Evolutionary conservation across 495 filamentous ascomycete genomes (phyloP).

Genomic region (Articulospora tetracladia): DNA sequence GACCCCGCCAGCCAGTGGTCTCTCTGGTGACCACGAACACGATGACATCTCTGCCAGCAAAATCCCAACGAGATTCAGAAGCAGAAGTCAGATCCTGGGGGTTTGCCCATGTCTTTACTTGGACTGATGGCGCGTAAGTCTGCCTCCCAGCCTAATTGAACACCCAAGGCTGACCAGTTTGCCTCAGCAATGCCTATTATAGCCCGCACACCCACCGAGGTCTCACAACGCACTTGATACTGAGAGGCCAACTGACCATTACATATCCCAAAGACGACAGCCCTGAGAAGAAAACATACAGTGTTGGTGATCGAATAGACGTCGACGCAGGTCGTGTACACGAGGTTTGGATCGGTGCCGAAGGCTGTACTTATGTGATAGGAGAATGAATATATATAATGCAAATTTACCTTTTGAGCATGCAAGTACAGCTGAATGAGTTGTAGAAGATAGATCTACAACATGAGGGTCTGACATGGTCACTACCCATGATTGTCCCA

Average conservation of each 20-base stretch:
- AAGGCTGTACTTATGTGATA: slow-evolving; percentile 84
- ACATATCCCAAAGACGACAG: slow-evolving; percentile 64
- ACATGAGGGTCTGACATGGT: too few species aligned
- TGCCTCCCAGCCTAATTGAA: background rate
- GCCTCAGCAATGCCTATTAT: slow-evolving; percentile 64
- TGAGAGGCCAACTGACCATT: slow-evolving; percentile 66
- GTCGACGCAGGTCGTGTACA: slow-evolving; percentile 68
- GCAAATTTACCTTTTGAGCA: too few species aligned
- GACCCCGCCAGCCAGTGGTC: too few species aligned
- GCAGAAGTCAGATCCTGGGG: slow-evolving; percentile 70
- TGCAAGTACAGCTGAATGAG: too few species aligned
- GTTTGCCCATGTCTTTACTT: slow-evolving; percentile 73
- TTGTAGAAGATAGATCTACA: too few species aligned
- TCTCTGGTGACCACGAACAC: too few species aligned
- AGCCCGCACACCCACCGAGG: slow-evolving; percentile 66
- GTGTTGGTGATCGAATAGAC: slow-evolving; percentile 66
- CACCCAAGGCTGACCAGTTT: slow-evolving; percentile 17
- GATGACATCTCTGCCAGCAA: slow-evolving; percentile 11
- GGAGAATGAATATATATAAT: slow-evolving; percentile 60
- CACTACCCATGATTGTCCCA: too few species aligned
- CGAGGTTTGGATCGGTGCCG: slow-evolving; percentile 78
- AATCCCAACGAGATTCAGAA: slow-evolving; percentile 47
- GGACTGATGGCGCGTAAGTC: slow-evolving; percentile 71
- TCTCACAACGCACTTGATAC: slow-evolving; percentile 75
- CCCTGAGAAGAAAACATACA: slow-evolving; percentile 62